A percentile compares a stretch with the other conserved stretches of the same genome.
These are phyloP conservation scores for Verticillium alfalfae DNA, from an alignment of 2,329 filamentous ascomycete species.

Conservation along the genomic window DNA sequence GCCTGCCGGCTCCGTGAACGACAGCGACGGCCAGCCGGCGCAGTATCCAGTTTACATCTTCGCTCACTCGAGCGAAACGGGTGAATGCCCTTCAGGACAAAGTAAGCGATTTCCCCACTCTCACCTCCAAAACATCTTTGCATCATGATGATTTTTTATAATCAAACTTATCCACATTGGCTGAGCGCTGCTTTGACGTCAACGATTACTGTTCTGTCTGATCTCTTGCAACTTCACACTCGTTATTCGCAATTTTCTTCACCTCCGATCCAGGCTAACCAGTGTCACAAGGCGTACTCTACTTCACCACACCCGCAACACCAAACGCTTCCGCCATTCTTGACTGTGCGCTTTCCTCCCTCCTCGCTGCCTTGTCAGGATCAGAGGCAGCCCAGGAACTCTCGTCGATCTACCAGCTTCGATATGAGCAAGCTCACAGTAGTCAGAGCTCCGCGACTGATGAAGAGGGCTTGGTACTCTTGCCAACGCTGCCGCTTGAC, in stretches of 20 bases:
- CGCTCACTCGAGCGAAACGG: slow-evolving; percentile 83
- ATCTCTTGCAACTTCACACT: background rate
- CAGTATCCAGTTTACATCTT: slow-evolving; percentile 52
- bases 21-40: slow-evolving; percentile 23
- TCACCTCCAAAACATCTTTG: slow-evolving; percentile 13
- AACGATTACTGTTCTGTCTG: slow-evolving; percentile 58
- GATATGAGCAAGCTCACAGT: slow-evolving; percentile 46
- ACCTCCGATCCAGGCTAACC: slow-evolving; percentile 19
- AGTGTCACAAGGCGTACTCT: slow-evolving; percentile 19
- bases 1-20: slow-evolving; percentile 43
- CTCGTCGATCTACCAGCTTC: slow-evolving; percentile 42
- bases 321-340: slow-evolving; percentile 28
- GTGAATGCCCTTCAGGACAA: slow-evolving; percentile 84
- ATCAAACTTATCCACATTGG: slow-evolving; percentile 99
- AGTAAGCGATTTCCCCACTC: slow-evolving; percentile 55
- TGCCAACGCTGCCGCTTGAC: slow-evolving; percentile 56
- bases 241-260: background rate
- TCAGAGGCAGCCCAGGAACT: slow-evolving; percentile 19
- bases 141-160: slow-evolving; percentile 75
- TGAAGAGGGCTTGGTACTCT: slow-evolving; percentile 39
- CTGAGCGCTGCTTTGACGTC: slow-evolving; percentile 87
- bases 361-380: slow-evolving; percentile 25
- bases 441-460: slow-evolving; percentile 22
- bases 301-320: slow-evolving; percentile 31
- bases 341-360: slow-evolving; percentile 30